Evolutionary conservation across 2,329 filamentous ascomycete genomes (phyloP), one percentile per base, ranked within the genome.

Genomic region (Fusarium dimerum): DNA sequence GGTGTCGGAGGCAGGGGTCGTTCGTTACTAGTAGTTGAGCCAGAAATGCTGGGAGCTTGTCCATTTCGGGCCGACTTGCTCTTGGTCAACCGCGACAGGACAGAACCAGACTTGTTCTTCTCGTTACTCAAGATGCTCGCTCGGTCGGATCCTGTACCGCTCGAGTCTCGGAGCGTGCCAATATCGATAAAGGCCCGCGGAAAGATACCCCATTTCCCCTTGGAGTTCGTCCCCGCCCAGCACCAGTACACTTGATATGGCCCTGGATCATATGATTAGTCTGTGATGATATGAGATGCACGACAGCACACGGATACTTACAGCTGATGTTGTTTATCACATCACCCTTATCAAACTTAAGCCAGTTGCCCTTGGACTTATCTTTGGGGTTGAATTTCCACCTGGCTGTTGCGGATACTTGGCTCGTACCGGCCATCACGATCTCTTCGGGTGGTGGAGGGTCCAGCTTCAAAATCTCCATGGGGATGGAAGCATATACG

Each of bases 301-400:
- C 6, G 15, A n/a, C 12, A 11, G 26, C 34, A 6, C 34, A 11
- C 10, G 5, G 17, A 10, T 15, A 75, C 78, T 73, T 64, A 79
- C 79, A 82, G 47, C 71, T 73, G 20, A 83, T 90, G 70, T 86
- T 90, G 57, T 78, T 84, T 15, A 88, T 86, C 3, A 78, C 75
- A 56, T 89, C 86, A 17, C 83, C 83, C 65, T 86, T 87, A 30
- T 86, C 84, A 63, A 89, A 82, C 57, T 72, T 76, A n/a, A 84
- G 70, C 81, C 81, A 84, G 11, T 75, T 66, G 29, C 73, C 73
- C 18, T 69, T 71, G 17, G 29, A 48, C 47, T 56, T 66, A 10
- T 75, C 72, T 56, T 76, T 78, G 36, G 75, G 73, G 45, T 72
- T 70, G 68, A 81, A 84, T 65, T 76, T 81, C 81, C 81, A 84